Evolutionary conservation across 768 basidiomycete genomes (phyloP), one percentile per base, ranked within the genome.

Genomic region (Agrocybe pediades): DNA sequence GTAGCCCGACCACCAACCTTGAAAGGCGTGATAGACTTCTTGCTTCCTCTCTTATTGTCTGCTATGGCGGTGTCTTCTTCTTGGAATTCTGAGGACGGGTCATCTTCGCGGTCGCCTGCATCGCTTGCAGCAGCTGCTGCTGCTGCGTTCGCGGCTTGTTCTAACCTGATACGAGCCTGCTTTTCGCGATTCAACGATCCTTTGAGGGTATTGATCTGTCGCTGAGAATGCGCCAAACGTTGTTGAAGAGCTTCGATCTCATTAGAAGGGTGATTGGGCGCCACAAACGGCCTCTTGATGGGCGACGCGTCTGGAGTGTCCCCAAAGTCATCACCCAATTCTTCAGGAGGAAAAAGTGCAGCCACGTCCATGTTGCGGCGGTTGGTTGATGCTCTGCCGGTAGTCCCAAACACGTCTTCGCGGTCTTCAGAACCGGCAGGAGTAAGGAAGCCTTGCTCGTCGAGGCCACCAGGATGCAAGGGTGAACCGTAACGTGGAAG

Each of bases 161-260:
- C 69, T 15, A 70, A 52, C 16, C 60, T 61, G 65, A 92, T 82
- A 27, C 87, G 83, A 51, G 85, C 73, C 73, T 91, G 87, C 72
- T 92, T 94, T 79, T 95, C 93, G 54, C 92, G 79, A 63, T 85
- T 83, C 48, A 95, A 67, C 0, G 86, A 85, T 44, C 87, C 83
- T 63, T 91, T 90, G 55, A 95, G 81, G 15, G 92, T 92, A 56
- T 77, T 81, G 63, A 95, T 87, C 63, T 92, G 92, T 55, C 92
- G 77, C 67, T 95, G 91, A 3, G 93, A 90, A 68, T 94, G 92
- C 9, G 90, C 88, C 29, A 95, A 77, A 23, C 87, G 79, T 63
- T 92, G 87, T 55, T 92, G 87, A 13, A 94, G 72, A 0, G 85
- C 83, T 62, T 94, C 92, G 36, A 92, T 84, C 68, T 93, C 92